These are phyloP conservation scores for Pythium myriotylum DNA, from an alignment of 352 stramenopile species.

Conservation along the genomic window DNA sequence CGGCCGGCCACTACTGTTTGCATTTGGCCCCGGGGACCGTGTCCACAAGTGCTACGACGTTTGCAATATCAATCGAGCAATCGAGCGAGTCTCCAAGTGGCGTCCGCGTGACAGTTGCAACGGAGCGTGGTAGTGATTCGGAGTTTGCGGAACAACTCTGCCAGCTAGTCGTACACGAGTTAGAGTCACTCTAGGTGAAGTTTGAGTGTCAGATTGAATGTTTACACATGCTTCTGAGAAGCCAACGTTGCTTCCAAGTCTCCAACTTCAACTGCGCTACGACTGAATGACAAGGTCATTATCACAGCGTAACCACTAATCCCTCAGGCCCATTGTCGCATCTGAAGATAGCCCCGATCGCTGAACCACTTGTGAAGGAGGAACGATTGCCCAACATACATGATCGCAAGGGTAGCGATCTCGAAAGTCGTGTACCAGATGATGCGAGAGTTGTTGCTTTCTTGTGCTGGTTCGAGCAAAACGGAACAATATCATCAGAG, in stretches of 20 bases:
- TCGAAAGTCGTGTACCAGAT: constrained; percentile 82
- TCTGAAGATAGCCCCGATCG: constrained; percentile 68
- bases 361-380: constrained; percentile 88
- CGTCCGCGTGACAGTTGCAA: not conserved
- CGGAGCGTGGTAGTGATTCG: not conserved
- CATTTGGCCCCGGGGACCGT: not conserved
- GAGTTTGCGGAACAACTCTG: not conserved
- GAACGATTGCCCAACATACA: constrained; percentile 78
- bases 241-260: too few relatives aligned
- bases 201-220: too few relatives aligned
- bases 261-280: too few relatives aligned
- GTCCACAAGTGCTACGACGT: not conserved
- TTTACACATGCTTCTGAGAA: too few relatives aligned
- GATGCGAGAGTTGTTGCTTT: constrained; percentile 80
- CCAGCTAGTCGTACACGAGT: constrained; percentile 3
- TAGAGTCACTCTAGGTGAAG: constrained; percentile 11
- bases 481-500: too few relatives aligned
- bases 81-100: constrained; percentile 6
- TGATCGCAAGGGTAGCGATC: constrained; percentile 58
- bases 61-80: constrained; percentile 5
- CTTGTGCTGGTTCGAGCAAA: constrained; percentile 39
- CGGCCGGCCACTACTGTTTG: constrained; percentile 55
- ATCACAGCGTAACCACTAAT: too few relatives aligned
- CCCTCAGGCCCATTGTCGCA: constrained; percentile 64
- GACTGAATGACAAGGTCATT: too few relatives aligned